phyloP scores from a whole-genome alignment of 495 filamentous ascomycete species.

The Penicillium angulare region DNA sequence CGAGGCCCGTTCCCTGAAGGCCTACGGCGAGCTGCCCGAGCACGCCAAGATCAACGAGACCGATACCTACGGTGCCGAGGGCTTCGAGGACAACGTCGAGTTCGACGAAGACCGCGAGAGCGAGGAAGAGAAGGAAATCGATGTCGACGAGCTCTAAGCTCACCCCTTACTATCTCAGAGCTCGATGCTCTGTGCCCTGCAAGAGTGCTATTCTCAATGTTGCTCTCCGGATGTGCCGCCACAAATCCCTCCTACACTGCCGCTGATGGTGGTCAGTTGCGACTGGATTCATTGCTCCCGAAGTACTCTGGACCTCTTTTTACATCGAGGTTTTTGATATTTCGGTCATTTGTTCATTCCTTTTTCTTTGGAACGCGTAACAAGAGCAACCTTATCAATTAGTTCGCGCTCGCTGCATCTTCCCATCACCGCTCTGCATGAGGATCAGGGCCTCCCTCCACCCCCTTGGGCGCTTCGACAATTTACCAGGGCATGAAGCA shows the following conservation, averaged over 20 bases:
- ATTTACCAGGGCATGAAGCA: constrained; percentile 25
- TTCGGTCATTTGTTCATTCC: constrained; percentile 13
- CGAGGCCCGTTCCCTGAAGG: constrained; percentile 91
- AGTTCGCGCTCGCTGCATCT: constrained; percentile 12
- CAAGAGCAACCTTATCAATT: constrained; percentile 5
- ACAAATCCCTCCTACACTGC: constrained; percentile 19
- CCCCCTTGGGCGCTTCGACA: constrained; percentile 21
- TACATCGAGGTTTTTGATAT: constrained; percentile 3
- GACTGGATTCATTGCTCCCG: constrained; percentile 15
- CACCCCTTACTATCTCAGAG: constrained; percentile 22
- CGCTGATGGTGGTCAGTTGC: constrained; percentile 15
- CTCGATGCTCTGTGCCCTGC: constrained; percentile 36
- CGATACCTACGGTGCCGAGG: constrained; percentile 76
- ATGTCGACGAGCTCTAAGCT: constrained; percentile 59
- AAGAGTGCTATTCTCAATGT: constrained; percentile 31
- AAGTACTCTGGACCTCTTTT: constrained; percentile 6
- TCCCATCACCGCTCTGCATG: constrained; percentile 13
- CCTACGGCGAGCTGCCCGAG: constrained; percentile 95
- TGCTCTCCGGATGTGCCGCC: constrained; percentile 28
- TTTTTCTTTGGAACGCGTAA: constrained; percentile 12
- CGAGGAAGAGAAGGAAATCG: constrained; percentile 59
- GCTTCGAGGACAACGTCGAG: constrained; percentile 59
- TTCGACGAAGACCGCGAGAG: constrained; percentile 59
- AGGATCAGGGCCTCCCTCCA: constrained; percentile 12
- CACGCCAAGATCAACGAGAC: constrained; percentile 99